Conservation (phyloP, 129 eudicot species). For the Flaveria sonorensis region DNA sequence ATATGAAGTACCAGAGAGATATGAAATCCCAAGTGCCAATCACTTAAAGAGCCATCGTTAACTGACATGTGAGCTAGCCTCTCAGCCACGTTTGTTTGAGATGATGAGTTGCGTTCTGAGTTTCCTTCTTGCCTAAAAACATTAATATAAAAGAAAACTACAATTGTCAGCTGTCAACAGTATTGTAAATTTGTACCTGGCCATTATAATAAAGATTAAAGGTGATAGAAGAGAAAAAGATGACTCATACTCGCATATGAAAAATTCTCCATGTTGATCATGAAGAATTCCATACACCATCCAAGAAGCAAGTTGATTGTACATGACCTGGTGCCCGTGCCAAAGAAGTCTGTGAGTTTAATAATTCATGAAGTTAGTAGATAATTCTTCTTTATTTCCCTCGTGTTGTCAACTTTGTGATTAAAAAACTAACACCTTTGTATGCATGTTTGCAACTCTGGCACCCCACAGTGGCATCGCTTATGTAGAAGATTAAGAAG, state of each 20-base stretch:
- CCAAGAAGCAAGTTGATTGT: slow-evolving; percentile 91
- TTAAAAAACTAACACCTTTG: slow-evolving; percentile 61
- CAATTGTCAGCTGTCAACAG: slow-evolving; percentile 12
- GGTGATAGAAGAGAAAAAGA: slow-evolving; percentile 7
- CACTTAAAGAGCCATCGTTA: slow-evolving; percentile 69
- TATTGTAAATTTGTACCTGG: not conserved
- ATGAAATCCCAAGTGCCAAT: slow-evolving; percentile 96
- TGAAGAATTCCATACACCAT: slow-evolving; percentile 95
- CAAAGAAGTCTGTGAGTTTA: slow-evolving; percentile 69
- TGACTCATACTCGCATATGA: slow-evolving; percentile 41
- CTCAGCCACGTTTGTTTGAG: slow-evolving; percentile 44
- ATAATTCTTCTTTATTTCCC: not conserved
- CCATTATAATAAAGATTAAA: not conserved
- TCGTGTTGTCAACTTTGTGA: slow-evolving; percentile 15
- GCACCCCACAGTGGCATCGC: slow-evolving; percentile 98
- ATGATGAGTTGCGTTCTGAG: slow-evolving; percentile 48
- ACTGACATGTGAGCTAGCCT: slow-evolving; percentile 67
- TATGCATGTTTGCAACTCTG: slow-evolving; percentile 88
- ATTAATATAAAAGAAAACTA: slow-evolving; percentile 3
- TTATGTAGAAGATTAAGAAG: slow-evolving; percentile 89
- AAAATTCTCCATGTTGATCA: slow-evolving; percentile 91
- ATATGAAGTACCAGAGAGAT: slow-evolving; percentile 63
- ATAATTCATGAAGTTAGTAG: slow-evolving; percentile 12
- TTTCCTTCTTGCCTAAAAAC: slow-evolving; percentile 76
- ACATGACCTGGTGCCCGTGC: slow-evolving; percentile 99